Evolutionary conservation across 805 yeast genomes (phyloP).

Genomic region (Lipomyces chichibuensis): DNA sequence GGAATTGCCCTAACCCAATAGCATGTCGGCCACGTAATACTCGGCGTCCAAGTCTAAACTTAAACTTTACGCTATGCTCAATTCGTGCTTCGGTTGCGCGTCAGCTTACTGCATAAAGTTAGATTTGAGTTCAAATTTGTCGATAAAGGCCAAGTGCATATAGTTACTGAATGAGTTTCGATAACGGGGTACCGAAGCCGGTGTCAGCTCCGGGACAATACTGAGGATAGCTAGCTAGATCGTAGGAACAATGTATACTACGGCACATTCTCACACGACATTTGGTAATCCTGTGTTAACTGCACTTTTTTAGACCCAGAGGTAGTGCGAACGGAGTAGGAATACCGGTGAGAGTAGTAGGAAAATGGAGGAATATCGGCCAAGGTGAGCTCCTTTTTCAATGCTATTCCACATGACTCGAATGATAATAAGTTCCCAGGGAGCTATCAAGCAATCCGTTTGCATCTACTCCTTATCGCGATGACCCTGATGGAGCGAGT

Average conservation of each 20-base stretch:
- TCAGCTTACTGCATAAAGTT: background rate
- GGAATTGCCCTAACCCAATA: background rate
- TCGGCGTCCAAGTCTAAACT: too few relatives aligned
- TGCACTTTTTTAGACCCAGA: background rate
- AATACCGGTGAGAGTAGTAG: background rate
- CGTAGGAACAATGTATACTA: background rate
- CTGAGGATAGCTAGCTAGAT: too few relatives aligned
- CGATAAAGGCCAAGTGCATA: too few relatives aligned
- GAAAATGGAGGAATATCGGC: background rate
- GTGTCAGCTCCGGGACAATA: background rate
- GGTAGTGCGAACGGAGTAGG: background rate
- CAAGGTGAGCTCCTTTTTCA: background rate
- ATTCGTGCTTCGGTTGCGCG: background rate
- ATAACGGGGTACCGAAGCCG: background rate
- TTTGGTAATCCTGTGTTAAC: background rate
- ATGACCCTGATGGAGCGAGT: background rate
- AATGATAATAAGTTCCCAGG: background rate
- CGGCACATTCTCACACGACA: background rate
- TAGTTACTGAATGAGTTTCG: too few relatives aligned
- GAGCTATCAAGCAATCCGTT: background rate
- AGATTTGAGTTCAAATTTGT: background rate
- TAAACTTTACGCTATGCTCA: background rate
- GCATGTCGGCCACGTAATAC: too few relatives aligned
- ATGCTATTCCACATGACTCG: background rate
- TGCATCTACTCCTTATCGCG: background rate